Evolutionary conservation across 208 protist genomes (phyloP).

Genomic region (Wallacemonas sp.): DNA sequence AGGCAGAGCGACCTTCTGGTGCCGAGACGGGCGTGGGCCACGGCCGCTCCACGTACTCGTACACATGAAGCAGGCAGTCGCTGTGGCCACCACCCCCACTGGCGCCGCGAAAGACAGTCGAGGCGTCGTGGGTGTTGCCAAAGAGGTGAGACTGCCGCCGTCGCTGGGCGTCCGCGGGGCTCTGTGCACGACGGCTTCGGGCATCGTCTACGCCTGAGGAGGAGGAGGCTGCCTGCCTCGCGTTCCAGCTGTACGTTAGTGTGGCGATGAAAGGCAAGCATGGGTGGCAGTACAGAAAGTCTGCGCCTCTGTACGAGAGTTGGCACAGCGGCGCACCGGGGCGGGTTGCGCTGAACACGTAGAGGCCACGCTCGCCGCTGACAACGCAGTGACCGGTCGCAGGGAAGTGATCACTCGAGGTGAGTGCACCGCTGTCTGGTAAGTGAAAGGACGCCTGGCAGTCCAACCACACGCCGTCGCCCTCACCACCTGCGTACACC

Average conservation of each 20-base stretch:
- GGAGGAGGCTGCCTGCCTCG: neutral
- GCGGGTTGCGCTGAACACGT: conserved; percentile 52
- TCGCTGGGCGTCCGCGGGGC: neutral
- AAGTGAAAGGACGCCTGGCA: conserved; percentile 28
- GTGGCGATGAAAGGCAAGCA: conserved; percentile 63
- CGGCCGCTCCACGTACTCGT: conserved; percentile 13
- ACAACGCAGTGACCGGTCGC: conserved; percentile 57
- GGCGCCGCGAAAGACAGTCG: neutral
- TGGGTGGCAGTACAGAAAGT: conserved; percentile 79
- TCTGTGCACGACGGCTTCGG: neutral
- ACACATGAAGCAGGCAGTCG: conserved; percentile 26
- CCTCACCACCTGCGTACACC: conserved; percentile 22
- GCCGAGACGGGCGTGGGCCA: neutral
- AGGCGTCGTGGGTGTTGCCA: too few species aligned
- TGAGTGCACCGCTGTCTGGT: conserved; percentile 44
- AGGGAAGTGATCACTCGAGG: conserved; percentile 75
- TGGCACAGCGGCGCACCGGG: conserved; percentile 39
- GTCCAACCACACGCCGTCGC: conserved; percentile 32
- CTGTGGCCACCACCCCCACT: neutral
- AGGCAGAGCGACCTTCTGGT: too few species aligned
- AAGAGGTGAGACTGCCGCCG: neutral
- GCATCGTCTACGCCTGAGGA: too few species aligned
- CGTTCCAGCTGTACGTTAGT: conserved; percentile 37
- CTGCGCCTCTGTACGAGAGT: conserved; percentile 9
- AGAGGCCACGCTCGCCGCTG: conserved; percentile 42